Base-by-base conservation (phyloP, 1,139 yeast species). In the Suhomyces choctaworum region DNA sequence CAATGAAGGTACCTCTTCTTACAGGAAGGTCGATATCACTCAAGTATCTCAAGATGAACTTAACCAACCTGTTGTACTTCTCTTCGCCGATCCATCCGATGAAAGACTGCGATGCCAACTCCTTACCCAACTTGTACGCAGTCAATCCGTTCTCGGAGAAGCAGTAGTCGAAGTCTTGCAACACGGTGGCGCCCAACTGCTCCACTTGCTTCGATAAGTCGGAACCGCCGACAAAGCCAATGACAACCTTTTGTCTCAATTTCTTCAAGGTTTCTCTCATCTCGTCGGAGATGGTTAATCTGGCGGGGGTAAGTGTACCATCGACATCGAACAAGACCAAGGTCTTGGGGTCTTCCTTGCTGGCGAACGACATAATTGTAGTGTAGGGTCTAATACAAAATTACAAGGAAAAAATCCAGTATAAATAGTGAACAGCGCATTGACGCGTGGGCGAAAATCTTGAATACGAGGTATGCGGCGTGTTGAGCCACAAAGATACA, bases 221-320 rank as follows among this genome's bases (percentile, higher is more conserved):
- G 34, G 95, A 83, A 51, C 99, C 99, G 63, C 99, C 99, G 48
- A 92, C 99, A 54, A 90, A 92, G 39, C 99, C 99, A 68, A 92
- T 79, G 36, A 85, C 96, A 51, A 80, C 92, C 72, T 89, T 88
- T 70, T 88, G 71, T 71, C 96, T 85, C 61, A 94, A 78, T 52
- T 82, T 78, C 44, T 65, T 64, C 54, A 92, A 77, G 36, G 85
- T 70, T 46, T 76, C 64, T 57, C 71, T 78, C 82, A 92, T 85
- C 65, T 89, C 96, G 37, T 80, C 84, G 31, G 96, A 82, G 55
- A 87, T 70, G 36, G 57, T 67, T 62, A 86, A 80, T 73, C 99
- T 86, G 42, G 98, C 97, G 49, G 97, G 98, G 30, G 98, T 92
- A 64, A 92, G 77, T 40, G 99, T 92, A 50, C 97, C 98, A 62